Evolutionary conservation across 805 yeast species (phyloP).

Genomic region (Candida parachauliodes): DNA sequence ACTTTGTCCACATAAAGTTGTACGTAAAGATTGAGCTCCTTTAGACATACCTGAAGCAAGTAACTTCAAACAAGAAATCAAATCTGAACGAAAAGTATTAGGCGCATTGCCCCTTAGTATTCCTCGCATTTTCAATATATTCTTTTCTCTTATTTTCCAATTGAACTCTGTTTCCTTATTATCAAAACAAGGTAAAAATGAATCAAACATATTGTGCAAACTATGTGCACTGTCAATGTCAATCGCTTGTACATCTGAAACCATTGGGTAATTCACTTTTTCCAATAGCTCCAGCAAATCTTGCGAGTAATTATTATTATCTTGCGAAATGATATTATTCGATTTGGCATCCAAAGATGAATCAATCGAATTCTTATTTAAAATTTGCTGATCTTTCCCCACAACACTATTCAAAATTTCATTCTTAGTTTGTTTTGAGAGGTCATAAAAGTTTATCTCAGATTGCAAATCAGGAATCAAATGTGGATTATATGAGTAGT

Average conservation of each 20-base stretch:
- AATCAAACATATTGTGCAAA: slow-evolving; percentile 16
- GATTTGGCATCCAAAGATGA: too few species aligned
- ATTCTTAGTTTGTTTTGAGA: background rate
- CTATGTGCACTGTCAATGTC: slow-evolving; percentile 22
- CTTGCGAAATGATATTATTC: background rate
- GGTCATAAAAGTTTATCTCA: background rate
- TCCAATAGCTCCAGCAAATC: slow-evolving; percentile 8
- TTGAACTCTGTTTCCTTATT: slow-evolving; percentile 85
- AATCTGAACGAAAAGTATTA: slow-evolving; percentile 30
- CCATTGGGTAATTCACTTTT: slow-evolving; percentile 34
- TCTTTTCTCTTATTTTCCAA: slow-evolving; percentile 73
- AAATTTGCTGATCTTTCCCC: background rate
- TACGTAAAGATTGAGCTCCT: slow-evolving; percentile 70
- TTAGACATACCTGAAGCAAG: slow-evolving; percentile 57
- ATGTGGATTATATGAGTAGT: background rate
- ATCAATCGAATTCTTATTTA: background rate
- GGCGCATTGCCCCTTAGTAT: slow-evolving; percentile 57
- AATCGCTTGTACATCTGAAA: slow-evolving; percentile 30
- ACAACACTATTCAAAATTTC: background rate
- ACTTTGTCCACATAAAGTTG: slow-evolving; percentile 74
- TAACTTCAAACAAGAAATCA: slow-evolving; percentile 30
- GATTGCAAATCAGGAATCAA: background rate
- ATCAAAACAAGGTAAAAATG: slow-evolving; percentile 40
- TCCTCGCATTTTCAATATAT: slow-evolving; percentile 53
- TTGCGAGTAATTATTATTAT: background rate